phyloP scores from a whole-genome alignment of 768 basidiomycete genomes.

The Hortiboletus campestris region DNA sequence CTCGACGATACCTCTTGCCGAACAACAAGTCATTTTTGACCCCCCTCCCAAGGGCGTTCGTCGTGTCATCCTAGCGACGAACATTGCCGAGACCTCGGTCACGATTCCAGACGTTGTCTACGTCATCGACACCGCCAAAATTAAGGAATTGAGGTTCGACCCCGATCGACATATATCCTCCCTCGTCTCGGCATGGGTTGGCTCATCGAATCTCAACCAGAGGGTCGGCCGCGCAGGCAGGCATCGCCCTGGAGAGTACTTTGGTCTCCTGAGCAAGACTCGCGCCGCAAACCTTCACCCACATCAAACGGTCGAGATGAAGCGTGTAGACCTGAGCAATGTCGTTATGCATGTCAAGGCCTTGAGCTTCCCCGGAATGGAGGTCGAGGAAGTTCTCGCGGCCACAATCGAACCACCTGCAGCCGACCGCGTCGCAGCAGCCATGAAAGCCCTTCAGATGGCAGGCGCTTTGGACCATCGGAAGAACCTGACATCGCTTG shows the following conservation, averaged over 20 bases:
- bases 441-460: slow-evolving; percentile 77
- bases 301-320: slow-evolving; percentile 95
- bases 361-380: slow-evolving; percentile 81
- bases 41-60: slow-evolving; percentile 75
- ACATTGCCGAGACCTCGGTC: slow-evolving; percentile 93
- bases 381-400: slow-evolving; percentile 82
- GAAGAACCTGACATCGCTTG: slow-evolving; percentile 81
- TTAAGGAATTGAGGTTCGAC: slow-evolving; percentile 89
- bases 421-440: slow-evolving; percentile 68
- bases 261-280: slow-evolving; percentile 68
- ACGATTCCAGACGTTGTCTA: slow-evolving; percentile 96
- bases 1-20: slow-evolving; percentile 82
- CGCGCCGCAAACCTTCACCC: slow-evolving; percentile 62
- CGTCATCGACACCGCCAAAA: slow-evolving; percentile 84
- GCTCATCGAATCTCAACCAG: slow-evolving; percentile 86
- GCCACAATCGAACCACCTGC: slow-evolving; percentile 89
- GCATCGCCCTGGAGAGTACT: slow-evolving; percentile 89
- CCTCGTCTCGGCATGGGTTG: slow-evolving; percentile 88
- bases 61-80: slow-evolving; percentile 89
- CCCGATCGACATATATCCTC: slow-evolving; percentile 86
- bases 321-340: slow-evolving; percentile 82
- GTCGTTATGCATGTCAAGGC: slow-evolving; percentile 98
- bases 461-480: slow-evolving; percentile 80
- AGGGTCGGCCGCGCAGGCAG: slow-evolving; percentile 91
- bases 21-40: slow-evolving; percentile 88